Evolutionary conservation across 768 basidiomycete genomes (phyloP).

Genomic region (Mycena latifolia): DNA sequence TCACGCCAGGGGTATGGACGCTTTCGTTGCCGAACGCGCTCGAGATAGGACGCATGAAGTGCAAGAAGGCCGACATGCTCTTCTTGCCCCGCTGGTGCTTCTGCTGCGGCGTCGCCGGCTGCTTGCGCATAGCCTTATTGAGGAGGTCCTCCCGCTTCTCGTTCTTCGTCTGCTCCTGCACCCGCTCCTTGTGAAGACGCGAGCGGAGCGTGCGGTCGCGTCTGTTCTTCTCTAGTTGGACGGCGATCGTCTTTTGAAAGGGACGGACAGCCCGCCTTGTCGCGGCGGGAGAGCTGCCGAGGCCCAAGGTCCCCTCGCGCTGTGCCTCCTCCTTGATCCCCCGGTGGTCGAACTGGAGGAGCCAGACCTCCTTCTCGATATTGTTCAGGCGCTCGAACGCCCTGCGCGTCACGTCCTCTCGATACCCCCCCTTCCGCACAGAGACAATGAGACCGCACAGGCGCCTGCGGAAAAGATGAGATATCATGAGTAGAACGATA

Average conservation of each 20-base stretch:
- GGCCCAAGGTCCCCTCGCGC: slow-evolving; percentile 67
- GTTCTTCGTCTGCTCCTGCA: slow-evolving; percentile 76
- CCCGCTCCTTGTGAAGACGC: slow-evolving; percentile 80
- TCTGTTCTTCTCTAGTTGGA: slow-evolving; percentile 86
- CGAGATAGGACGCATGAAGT: slow-evolving; percentile 90
- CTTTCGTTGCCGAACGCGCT: slow-evolving; percentile 83
- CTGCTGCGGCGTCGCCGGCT: slow-evolving; percentile 56
- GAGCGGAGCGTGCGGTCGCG: slow-evolving; percentile 79
- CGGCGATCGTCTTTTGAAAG: slow-evolving; percentile 72
- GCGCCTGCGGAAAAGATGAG: slow-evolving; percentile 57
- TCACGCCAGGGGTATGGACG: slow-evolving; percentile 54
- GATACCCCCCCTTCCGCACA: slow-evolving; percentile 56
- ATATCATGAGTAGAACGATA: background rate
- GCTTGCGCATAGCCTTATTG: slow-evolving; percentile 79
- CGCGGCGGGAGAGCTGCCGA: slow-evolving; percentile 56
- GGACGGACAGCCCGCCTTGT: slow-evolving; percentile 69
- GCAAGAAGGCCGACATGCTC: slow-evolving; percentile 88
- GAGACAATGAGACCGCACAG: slow-evolving; percentile 72
- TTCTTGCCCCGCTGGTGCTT: slow-evolving; percentile 91
- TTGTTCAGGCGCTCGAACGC: slow-evolving; percentile 83
- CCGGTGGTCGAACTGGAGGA: slow-evolving; percentile 76
- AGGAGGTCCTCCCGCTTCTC: slow-evolving; percentile 84
- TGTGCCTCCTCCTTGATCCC: slow-evolving; percentile 82
- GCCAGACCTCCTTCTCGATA: slow-evolving; percentile 77
- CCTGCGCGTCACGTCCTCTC: slow-evolving; percentile 70